Evolutionary conservation across 1,284 basidiomycete species (phyloP), one percentile per base, ranked within the genome.

Genomic region (Ceratorhiza oryzae-sativae): DNA sequence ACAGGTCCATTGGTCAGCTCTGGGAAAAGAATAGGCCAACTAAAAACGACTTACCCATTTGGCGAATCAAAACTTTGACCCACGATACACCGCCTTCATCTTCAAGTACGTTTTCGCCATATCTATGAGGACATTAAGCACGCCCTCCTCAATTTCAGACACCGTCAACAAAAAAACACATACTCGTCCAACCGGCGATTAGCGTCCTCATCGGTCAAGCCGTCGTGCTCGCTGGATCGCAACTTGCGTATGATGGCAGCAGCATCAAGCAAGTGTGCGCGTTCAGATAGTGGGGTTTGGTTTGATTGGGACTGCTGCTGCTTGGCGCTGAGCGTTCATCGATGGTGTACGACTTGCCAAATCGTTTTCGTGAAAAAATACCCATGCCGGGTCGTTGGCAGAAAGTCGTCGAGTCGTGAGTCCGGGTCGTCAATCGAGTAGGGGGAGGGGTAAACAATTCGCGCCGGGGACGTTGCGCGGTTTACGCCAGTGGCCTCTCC

Each of bases 401-500:
- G 27, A 42, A 27, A 42, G 58, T 60, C 41, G 58, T 61, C 42
- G 23, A 45, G 58, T 45, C 59, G 59, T 61, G 23, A 46, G 46
- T 46, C n/a, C n/a, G n/a, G n/a, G n/a, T n/a, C n/a, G n/a, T n/a
- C n/a, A n/a, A n/a, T n/a, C n/a, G n/a, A n/a, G n/a, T n/a, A n/a
- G 8, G 30, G 20, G 45, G 49, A 42, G 63, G 41, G 27, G 55
- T 56, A 70, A 70, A 70, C 67, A 70, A 70, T 59, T 15, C 53
- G 63, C 63, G 63, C 63, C 23, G 51, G 63, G 67, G 67, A 59
- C 45, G 55, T 27, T 70, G 67, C 53, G 67, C 67, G 53, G 55
- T 70, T 70, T 70, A 48, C 67, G 67, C 67, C 67, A 70, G 55
- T 70, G 67, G 67, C 53, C 67, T 51, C 36, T 49, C 51, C 55